Conservation (phyloP, 805 yeast genomes). For the Schwanniomyces sp. region DNA sequence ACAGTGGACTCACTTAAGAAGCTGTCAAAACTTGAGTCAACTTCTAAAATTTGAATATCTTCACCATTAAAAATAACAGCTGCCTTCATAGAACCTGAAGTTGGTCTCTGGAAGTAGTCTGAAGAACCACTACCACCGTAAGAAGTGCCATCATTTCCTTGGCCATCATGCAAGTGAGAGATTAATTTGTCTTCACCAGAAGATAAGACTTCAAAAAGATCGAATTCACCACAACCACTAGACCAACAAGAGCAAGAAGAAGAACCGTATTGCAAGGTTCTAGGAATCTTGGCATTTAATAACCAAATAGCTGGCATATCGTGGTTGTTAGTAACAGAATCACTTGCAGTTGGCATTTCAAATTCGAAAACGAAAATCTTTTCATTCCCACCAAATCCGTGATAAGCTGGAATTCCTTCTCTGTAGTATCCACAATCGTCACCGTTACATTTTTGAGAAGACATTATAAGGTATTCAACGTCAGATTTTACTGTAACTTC, state of each 20-base stretch:
- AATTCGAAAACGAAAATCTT: slow-evolving; percentile 94
- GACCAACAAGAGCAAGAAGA: slow-evolving; percentile 91
- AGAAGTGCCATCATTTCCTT: slow-evolving; percentile 56
- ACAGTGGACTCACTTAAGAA: slow-evolving; percentile 59
- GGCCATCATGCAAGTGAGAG: slow-evolving; percentile 81
- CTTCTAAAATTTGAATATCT: slow-evolving; percentile 58
- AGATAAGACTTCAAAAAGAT: slow-evolving; percentile 84
- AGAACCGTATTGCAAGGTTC: slow-evolving; percentile 91
- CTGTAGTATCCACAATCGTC: slow-evolving; percentile 85
- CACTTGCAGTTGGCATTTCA: slow-evolving; percentile 78
- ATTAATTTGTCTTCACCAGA: slow-evolving; percentile 75
- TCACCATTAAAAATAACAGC: slow-evolving; percentile 74
- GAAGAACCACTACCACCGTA: slow-evolving; percentile 83
- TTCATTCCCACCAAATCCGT: slow-evolving; percentile 82
- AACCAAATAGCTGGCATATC: slow-evolving; percentile 99
- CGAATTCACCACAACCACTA: slow-evolving; percentile 97
- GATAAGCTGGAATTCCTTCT: slow-evolving; percentile 84
- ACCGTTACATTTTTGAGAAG: slow-evolving; percentile 59
- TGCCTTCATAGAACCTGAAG: slow-evolving; percentile 73
- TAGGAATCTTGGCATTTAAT: slow-evolving; percentile 92
- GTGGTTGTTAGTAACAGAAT: slow-evolving; percentile 54
- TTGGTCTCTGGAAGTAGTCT: slow-evolving; percentile 89
- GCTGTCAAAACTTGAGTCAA: slow-evolving; percentile 46
- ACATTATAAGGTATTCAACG: slow-evolving; percentile 79
- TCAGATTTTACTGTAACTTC: slow-evolving; percentile 72